These are phyloP conservation scores for Aspergillus asperescens DNA, from an alignment of 495 filamentous ascomycete species.

Conservation along the genomic window DNA sequence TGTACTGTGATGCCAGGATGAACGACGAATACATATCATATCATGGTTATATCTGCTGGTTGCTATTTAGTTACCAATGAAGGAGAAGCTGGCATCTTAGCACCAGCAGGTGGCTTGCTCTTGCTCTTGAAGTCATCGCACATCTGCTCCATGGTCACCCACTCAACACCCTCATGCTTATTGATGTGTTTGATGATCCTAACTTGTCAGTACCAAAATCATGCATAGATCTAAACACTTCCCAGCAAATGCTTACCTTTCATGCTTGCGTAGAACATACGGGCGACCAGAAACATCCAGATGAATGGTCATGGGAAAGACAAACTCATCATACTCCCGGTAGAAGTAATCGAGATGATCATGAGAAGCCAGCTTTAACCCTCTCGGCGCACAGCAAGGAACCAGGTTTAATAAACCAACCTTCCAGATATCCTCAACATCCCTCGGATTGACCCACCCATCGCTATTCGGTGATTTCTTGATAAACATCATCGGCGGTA, in stretches of 20 bases:
- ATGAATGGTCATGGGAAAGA: slow-evolving; percentile 67
- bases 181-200: slow-evolving; percentile 69
- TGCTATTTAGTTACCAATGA: slow-evolving; percentile 7
- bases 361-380: slow-evolving; percentile 11
- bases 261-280: slow-evolving; percentile 64
- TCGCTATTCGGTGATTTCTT: slow-evolving; percentile 55
- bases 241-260: slow-evolving; percentile 31
- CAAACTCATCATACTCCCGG: slow-evolving; percentile 62
- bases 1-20: not conserved
- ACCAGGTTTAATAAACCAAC: slow-evolving; percentile 17
- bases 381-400: not conserved
- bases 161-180: slow-evolving; percentile 67
- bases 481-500: slow-evolving; percentile 59
- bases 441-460: slow-evolving; percentile 56
- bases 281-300: slow-evolving; percentile 63
- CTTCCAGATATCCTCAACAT: slow-evolving; percentile 55
- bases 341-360: slow-evolving; percentile 70
- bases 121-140: slow-evolving; percentile 64
- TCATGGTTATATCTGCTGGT: not conserved
- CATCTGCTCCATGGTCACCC: slow-evolving; percentile 68
- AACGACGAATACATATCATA: not conserved
- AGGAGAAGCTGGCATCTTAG: slow-evolving; percentile 56
- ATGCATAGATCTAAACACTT: not conserved
- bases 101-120: slow-evolving; percentile 59
- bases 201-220: slow-evolving; percentile 1